Base-by-base conservation (phyloP, 805 yeast species). In the Metschnikowia vanudenii region DNA sequence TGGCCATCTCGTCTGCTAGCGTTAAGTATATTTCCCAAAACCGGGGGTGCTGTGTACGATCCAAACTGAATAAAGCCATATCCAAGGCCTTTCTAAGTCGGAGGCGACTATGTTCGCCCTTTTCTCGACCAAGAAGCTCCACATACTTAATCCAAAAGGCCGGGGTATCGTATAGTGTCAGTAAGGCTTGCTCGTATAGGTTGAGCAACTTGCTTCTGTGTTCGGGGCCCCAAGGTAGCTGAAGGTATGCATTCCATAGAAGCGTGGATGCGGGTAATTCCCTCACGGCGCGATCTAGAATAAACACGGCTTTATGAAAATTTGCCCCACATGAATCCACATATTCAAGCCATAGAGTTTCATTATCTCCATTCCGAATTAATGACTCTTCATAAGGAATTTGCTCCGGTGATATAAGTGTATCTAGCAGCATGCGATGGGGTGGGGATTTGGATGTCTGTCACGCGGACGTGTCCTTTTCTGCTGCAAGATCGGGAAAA, bases 21-120 rank as follows among this genome's bases (percentile, higher is more conserved):
- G 72, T 65, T 78, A 94, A 78, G 28, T 85, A 74, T 24, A 68
- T 52, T 3, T 74, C 73, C 77, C 77, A 72, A 3, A 69, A 47
- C 7, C 36, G 24, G 7, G 40, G 41, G 60, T 83, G 89, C 46
- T 79, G 82, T 0, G 77, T 59, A 5, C 73, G 43, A 0, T 85
- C 80, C 11, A 85, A 55, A 4, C 65, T 51, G 43, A 69, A 67
- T 8, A 86, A 61, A 0, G 84, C 76, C 24, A 60, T 55, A 55
- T 84, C 78, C 57, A 83, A 81, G 3, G 64, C 52, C 28, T 29
- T 28, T 38, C 26, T 22, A 24, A 43, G 37, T 1, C 22, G 13
- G 7, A 26, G 26, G 9, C 24, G 30, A 30, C 37, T 43, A 12
- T 19, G 7, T 11, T 29, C 32, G 9, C 41, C 9, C 4, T 9